phyloP scores from a whole-genome alignment of 1,284 basidiomycete species.

The Apiotrichum laibachii region DNA sequence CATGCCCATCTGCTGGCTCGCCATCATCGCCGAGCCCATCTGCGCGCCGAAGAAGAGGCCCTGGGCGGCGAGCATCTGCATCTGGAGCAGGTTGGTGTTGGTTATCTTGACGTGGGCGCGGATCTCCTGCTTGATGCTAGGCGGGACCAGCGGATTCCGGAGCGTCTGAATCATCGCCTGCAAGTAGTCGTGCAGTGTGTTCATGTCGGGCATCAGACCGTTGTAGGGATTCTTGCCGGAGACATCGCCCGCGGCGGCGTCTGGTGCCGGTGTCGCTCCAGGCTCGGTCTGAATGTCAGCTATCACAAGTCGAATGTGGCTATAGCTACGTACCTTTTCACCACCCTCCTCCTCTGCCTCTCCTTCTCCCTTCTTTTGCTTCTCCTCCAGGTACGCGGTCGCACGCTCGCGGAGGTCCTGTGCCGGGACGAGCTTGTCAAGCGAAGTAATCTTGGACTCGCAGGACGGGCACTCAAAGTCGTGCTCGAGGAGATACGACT shows the following conservation, averaged over 20 bases:
- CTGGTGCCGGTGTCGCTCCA: constrained; percentile 1
- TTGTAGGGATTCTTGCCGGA: constrained; percentile 16
- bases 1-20: constrained; percentile 22
- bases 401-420: constrained; percentile 73
- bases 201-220: constrained; percentile 22
- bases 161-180: constrained; percentile 37
- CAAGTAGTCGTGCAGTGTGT: constrained; percentile 20
- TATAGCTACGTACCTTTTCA: constrained; percentile 31
- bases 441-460: constrained; percentile 73
- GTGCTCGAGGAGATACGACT: constrained; percentile 82
- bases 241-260: constrained; percentile 4
- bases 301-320: background rate
- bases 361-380: constrained; percentile 64
- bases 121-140: constrained; percentile 22
- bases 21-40: constrained; percentile 22
- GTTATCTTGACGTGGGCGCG: constrained; percentile 37
- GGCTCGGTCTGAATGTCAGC: constrained; percentile 6
- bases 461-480: constrained; percentile 90
- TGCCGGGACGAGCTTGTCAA: constrained; percentile 79
- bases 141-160: constrained; percentile 32
- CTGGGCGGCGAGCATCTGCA: constrained; percentile 42
- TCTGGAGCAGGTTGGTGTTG: constrained; percentile 40
- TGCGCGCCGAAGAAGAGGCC: constrained; percentile 22
- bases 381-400: constrained; percentile 74
- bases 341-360: constrained; percentile 41